Percentiles rank a stretch among this genome's conserved stretches.
Evolutionary conservation across 169 alveolate species (phyloP).

Genomic region (Plasmodium blacklocki): DNA sequence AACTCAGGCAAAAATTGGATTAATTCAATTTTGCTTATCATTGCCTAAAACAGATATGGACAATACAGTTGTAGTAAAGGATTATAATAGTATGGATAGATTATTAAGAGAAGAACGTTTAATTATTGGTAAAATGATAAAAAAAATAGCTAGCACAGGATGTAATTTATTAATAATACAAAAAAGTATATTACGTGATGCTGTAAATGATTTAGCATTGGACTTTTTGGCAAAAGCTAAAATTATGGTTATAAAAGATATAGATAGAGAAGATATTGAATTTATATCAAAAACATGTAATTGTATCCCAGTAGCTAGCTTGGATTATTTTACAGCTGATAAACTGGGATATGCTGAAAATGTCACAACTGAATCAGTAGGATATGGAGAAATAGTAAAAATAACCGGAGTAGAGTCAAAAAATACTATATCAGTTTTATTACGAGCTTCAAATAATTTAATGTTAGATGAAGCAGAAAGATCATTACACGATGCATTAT

Average conservation of each 20-base stretch:
- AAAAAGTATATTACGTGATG: conserved; percentile 98
- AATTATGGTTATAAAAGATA: conserved; percentile 97
- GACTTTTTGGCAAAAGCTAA: conserved; percentile 98
- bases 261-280: conserved; percentile 98
- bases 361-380: conserved; percentile 90
- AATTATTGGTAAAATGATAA: conserved; percentile 96
- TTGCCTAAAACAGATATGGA: conserved; percentile 99
- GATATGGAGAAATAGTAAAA: conserved; percentile 94
- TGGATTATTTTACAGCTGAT: conserved; percentile 97
- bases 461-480: conserved; percentile 99
- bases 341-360: conserved; percentile 97
- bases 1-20: conserved; percentile 96
- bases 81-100: conserved; percentile 93
- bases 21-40: conserved; percentile 98
- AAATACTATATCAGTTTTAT: conserved; percentile 96
- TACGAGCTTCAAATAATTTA: conserved; percentile 96
- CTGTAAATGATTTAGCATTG: conserved; percentile 96
- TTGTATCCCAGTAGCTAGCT: conserved; percentile 97
- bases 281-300: conserved; percentile 94
- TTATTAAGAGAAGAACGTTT: conserved; percentile 98
- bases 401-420: conserved; percentile 96
- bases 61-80: conserved; percentile 95
- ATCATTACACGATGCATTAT: conserved; percentile 98
- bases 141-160: conserved; percentile 98
- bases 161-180: conserved; percentile 98